These are phyloP conservation scores for Phialophora tarda DNA, from an alignment of 2,329 filamentous ascomycete species.

Conservation along the genomic window DNA sequence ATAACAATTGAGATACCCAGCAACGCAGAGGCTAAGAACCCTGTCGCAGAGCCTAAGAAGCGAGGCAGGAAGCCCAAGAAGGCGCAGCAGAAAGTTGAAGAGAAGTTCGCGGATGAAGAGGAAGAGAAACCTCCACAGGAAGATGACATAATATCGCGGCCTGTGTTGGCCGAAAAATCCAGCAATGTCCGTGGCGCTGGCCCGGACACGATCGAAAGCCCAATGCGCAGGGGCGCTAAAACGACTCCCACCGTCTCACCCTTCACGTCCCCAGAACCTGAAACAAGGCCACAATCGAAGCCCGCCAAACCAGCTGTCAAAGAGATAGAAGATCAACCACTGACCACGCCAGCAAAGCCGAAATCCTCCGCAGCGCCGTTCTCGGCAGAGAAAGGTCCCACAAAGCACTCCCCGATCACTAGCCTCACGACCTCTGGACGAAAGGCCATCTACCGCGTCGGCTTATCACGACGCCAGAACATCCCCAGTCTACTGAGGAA, in stretches of 20 bases:
- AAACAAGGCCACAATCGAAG: neutral
- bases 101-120: constrained; percentile 16
- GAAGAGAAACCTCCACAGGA: constrained; percentile 5
- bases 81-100: constrained; percentile 16
- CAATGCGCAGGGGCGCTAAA: neutral
- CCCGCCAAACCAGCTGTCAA: neutral
- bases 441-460: constrained; percentile 36
- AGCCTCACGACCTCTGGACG: constrained; percentile 19
- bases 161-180: constrained; percentile 30
- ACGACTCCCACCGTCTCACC: constrained; percentile 29
- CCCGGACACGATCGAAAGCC: neutral
- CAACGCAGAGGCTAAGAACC: constrained; percentile 20
- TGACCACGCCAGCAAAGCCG: constrained; percentile 23
- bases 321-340: constrained; percentile 10
- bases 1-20: constrained; percentile 34
- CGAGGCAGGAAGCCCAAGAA: constrained; percentile 39
- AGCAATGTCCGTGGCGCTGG: constrained; percentile 13
- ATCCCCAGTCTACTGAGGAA: constrained; percentile 40
- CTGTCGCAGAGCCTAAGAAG: constrained; percentile 36
- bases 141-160: constrained; percentile 2
- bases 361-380: neutral
- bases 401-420: constrained; percentile 39
- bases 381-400: constrained; percentile 31
- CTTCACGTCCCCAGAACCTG: constrained; percentile 26
- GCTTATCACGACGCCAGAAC: constrained; percentile 37